Evolutionary conservation across 257 asterid genomes (phyloP).

Genomic region (Forsythia suspensa): DNA sequence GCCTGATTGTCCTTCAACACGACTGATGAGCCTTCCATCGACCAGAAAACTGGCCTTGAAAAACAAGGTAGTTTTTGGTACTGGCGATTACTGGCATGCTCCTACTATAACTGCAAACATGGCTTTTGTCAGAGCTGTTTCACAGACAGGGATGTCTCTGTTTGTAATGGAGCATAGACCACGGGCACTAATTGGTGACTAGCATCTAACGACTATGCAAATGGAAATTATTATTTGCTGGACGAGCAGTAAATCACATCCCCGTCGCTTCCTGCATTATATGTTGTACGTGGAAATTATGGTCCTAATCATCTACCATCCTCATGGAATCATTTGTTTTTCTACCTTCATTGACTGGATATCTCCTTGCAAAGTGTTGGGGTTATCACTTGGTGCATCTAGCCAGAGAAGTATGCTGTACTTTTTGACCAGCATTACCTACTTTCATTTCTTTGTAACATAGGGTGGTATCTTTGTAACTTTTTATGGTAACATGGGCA

Average conservation of each 20-base stretch:
- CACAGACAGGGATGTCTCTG: constrained; percentile 88
- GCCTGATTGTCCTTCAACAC: constrained; percentile 78
- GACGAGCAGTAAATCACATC: background rate
- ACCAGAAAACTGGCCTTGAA: constrained; percentile 85
- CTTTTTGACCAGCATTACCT: background rate
- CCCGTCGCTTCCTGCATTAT: constrained; percentile 3
- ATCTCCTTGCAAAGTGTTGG: background rate
- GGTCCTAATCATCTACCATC: constrained; percentile 10
- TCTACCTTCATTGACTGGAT: constrained; percentile 9
- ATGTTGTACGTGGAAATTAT: background rate
- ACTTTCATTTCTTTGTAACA: background rate
- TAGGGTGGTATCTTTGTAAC: background rate
- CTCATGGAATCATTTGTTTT: constrained; percentile 6
- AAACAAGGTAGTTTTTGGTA: constrained; percentile 90
- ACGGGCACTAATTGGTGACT: constrained; percentile 84
- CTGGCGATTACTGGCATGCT: constrained; percentile 84
- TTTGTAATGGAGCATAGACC: constrained; percentile 76
- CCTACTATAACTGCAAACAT: constrained; percentile 89
- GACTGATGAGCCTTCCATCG: constrained; percentile 72
- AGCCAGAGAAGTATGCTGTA: background rate
- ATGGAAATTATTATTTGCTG: background rate
- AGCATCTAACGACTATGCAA: constrained; percentile 1
- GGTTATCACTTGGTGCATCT: constrained; percentile 2
- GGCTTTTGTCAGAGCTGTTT: constrained; percentile 87
- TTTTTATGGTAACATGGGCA: background rate